These are phyloP conservation scores for Mycena venus DNA, from an alignment of 768 basidiomycete species.

Conservation along the genomic window DNA sequence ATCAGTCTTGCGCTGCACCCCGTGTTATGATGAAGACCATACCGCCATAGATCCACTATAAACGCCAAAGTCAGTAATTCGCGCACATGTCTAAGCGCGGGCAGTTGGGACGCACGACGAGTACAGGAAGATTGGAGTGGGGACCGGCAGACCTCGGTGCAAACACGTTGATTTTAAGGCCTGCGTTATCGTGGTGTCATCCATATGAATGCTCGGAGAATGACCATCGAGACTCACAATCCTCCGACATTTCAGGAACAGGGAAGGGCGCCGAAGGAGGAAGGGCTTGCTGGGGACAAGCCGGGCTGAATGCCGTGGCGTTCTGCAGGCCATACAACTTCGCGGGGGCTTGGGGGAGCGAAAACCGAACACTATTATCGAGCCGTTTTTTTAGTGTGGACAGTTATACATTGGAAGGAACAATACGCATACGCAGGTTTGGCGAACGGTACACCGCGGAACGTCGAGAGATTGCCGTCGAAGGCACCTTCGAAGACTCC, in stretches of 20 bases:
- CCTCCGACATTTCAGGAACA: not conserved
- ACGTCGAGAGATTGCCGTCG: conserved; percentile 41
- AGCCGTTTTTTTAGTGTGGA: too few relatives aligned
- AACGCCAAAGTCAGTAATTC: too few relatives aligned
- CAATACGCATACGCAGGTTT: conserved; percentile 48
- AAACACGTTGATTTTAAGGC: conserved; percentile 26
- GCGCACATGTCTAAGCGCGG: too few relatives aligned
- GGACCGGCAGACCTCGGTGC: not conserved
- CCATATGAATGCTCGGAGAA: not conserved
- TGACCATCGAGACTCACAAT: conserved; percentile 8
- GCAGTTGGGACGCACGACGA: conserved; percentile 12
- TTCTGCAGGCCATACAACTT: conserved; percentile 47
- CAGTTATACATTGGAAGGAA: too few relatives aligned
- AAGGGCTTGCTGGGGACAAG: conserved; percentile 40
- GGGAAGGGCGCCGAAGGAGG: not conserved
- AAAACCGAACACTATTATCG: conserved; percentile 50
- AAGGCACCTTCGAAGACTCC: conserved; percentile 44
- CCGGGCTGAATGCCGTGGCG: conserved; percentile 51
- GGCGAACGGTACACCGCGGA: conserved; percentile 58
- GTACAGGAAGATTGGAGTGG: conserved; percentile 1
- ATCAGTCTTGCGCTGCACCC: not conserved
- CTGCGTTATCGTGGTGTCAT: not conserved
- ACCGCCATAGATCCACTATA: conserved; percentile 51
- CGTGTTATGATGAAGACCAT: not conserved
- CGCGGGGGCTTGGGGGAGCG: conserved; percentile 43